Conservation (phyloP, 1,139 yeast species). For the Candida freyschussii region DNA sequence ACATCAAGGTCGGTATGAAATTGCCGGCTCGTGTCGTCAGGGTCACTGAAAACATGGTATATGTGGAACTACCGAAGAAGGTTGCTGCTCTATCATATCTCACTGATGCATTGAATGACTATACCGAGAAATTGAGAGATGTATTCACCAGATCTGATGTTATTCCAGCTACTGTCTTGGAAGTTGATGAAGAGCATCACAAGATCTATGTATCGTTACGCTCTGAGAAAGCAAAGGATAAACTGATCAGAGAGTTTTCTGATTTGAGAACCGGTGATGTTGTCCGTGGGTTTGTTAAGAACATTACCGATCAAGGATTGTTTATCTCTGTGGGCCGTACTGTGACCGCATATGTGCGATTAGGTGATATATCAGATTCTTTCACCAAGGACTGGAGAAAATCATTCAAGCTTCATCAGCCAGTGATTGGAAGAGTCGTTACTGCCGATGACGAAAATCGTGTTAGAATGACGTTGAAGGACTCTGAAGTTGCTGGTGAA, state of each 20-base stretch:
- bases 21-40: slow-evolving; percentile 66
- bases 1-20: slow-evolving; percentile 52
- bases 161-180: slow-evolving; percentile 56
- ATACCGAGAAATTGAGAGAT: slow-evolving; percentile 48
- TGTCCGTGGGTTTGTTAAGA: slow-evolving; percentile 74
- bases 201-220: slow-evolving; percentile 66
- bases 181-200: slow-evolving; percentile 48
- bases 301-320: slow-evolving; percentile 71
- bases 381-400: slow-evolving; percentile 86
- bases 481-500: slow-evolving; percentile 73
- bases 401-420: slow-evolving; percentile 63
- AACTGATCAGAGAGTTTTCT: slow-evolving; percentile 41
- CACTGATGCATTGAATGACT: slow-evolving; percentile 78
- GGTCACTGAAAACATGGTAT: slow-evolving; percentile 55
- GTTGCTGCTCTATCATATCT: slow-evolving; percentile 63
- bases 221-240: slow-evolving; percentile 46
- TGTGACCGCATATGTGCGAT: slow-evolving; percentile 75
- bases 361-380: slow-evolving; percentile 76
- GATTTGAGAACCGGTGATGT: slow-evolving; percentile 68
- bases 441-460: slow-evolving; percentile 59
- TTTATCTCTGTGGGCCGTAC: slow-evolving; percentile 73
- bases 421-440: slow-evolving; percentile 70
- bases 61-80: slow-evolving; percentile 61
- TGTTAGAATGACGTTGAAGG: slow-evolving; percentile 75
- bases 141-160: slow-evolving; percentile 52